Evolutionary conservation across 2,329 filamentous ascomycete species (phyloP).

Genomic region (Erysiphe pulchra): DNA sequence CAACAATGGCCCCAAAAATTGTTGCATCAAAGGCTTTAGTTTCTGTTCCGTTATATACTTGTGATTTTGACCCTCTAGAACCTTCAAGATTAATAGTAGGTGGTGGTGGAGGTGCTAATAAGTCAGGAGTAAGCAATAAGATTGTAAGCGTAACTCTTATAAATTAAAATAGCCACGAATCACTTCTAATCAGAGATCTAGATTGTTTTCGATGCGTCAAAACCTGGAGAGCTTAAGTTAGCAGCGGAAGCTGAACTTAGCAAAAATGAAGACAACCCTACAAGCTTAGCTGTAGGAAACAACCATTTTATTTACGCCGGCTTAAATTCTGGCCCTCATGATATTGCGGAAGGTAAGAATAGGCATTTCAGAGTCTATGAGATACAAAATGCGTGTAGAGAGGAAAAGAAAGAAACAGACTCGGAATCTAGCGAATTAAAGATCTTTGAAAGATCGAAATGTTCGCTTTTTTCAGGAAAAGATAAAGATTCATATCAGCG

Average conservation of each 20-base stretch:
- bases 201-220: constrained; percentile 13
- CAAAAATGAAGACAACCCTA: constrained; percentile 69
- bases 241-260: constrained; percentile 51
- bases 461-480: constrained; percentile 24
- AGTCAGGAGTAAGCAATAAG: constrained; percentile 65
- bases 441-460: constrained; percentile 26
- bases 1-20: constrained; percentile 11
- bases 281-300: constrained; percentile 44
- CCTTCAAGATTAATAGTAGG: constrained; percentile 53
- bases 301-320: constrained; percentile 41
- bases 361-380: constrained; percentile 59
- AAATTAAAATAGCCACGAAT: background rate
- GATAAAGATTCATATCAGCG: constrained; percentile 31
- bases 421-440: constrained; percentile 15
- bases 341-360: constrained; percentile 53
- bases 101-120: constrained; percentile 64
- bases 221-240: constrained; percentile 24
- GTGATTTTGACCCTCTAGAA: constrained; percentile 69
- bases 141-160: constrained; percentile 29
- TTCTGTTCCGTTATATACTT: constrained; percentile 63
- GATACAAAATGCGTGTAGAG: constrained; percentile 17
- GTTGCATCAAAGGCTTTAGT: constrained; percentile 20
- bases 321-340: constrained; percentile 54
- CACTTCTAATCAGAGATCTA: constrained; percentile 2
- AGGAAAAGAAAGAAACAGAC: constrained; percentile 18